Evolutionary conservation across 2,329 filamentous ascomycete genomes (phyloP).

Genomic region (Tolypocladium cylindrosporum): DNA sequence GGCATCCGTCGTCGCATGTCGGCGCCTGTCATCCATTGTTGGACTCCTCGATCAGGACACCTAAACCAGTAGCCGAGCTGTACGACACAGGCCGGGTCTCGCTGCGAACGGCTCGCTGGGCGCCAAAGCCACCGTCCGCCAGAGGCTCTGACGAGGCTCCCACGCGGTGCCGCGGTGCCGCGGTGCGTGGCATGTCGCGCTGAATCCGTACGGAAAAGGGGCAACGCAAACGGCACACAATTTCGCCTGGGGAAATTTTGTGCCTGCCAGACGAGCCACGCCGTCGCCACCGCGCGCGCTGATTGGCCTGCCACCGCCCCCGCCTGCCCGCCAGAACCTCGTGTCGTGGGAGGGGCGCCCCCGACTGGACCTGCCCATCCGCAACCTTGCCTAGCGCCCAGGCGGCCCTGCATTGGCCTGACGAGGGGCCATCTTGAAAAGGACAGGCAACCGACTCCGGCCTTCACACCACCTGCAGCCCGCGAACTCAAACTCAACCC

Average conservation of each 20-base stretch:
- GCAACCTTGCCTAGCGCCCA: not conserved
- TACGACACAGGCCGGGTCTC: not conserved
- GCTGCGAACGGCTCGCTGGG: not conserved
- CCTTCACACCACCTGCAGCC: not conserved
- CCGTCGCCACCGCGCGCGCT: not conserved
- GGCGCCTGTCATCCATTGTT: not conserved
- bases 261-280: not conserved
- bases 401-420: not conserved
- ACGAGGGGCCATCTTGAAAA: not conserved
- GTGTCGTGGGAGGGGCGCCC: not conserved
- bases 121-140: not conserved
- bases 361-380: not conserved
- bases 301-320: not conserved
- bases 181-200: no score
- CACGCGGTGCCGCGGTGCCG: no score
- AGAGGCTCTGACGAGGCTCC: not conserved
- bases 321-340: not conserved
- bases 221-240: not conserved
- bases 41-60: not conserved
- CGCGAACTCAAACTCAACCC: not conserved
- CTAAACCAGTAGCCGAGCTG: not conserved
- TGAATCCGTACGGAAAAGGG: not conserved
- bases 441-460: not conserved
- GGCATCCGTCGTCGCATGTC: not conserved
- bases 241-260: not conserved